Evolutionary conservation across 768 basidiomycete species (phyloP).

Genomic region (Chalciporus chontae): DNA sequence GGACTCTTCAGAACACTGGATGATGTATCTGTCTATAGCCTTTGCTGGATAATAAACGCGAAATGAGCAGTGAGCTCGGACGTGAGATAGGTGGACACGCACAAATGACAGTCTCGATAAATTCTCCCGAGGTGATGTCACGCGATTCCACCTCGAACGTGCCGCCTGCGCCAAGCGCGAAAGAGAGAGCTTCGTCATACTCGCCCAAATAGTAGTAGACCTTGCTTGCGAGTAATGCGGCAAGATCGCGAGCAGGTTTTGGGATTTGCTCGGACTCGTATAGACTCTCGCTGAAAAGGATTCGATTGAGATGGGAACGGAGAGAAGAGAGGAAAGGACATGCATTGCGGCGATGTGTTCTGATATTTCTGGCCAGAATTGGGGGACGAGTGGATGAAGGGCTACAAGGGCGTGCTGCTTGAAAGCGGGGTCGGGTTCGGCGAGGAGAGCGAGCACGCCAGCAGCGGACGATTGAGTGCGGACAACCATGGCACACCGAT

Average conservation of each 20-base stretch:
- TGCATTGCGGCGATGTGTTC: conserved; percentile 90
- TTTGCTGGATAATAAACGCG: conserved; percentile 56
- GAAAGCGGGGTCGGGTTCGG: conserved; percentile 83
- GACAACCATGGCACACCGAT: conserved; percentile 49
- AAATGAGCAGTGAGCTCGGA: neutral
- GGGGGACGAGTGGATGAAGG: conserved; percentile 79
- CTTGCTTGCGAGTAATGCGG: conserved; percentile 93
- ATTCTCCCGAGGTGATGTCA: conserved; percentile 70
- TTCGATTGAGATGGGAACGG: conserved; percentile 7
- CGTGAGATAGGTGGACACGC: conserved; percentile 34
- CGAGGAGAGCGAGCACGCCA: conserved; percentile 87
- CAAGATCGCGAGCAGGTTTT: conserved; percentile 69
- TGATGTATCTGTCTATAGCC: conserved; percentile 92
- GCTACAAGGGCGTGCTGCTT: conserved; percentile 89
- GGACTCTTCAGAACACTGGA: conserved; percentile 56
- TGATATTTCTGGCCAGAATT: conserved; percentile 99
- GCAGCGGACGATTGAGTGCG: conserved; percentile 79
- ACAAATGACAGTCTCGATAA: conserved; percentile 94
- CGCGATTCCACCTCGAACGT: conserved; percentile 78
- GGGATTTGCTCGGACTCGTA: conserved; percentile 82
- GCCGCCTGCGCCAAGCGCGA: conserved; percentile 86
- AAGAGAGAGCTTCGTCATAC: conserved; percentile 92
- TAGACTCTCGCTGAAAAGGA: conserved; percentile 67
- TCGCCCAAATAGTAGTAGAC: conserved; percentile 96
- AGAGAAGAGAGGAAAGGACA: conserved; percentile 30